Evolutionary conservation across 352 stramenopile genomes (phyloP).

Genomic region (Pythium sukuiense): DNA sequence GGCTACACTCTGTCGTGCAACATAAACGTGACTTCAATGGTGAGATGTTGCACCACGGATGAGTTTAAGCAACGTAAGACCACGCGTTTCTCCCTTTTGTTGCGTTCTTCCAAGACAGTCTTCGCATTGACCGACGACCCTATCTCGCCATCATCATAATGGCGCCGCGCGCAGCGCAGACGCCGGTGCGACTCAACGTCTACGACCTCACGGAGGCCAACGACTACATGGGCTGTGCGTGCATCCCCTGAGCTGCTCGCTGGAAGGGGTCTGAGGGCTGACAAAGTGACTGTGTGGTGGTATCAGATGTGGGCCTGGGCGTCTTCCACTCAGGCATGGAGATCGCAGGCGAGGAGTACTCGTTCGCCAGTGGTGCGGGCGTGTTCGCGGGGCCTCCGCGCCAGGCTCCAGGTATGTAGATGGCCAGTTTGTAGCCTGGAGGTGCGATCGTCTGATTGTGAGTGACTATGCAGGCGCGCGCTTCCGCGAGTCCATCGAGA

Average conservation of each 20-base stretch:
- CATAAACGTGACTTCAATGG: background rate
- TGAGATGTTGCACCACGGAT: background rate
- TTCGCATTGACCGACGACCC: background rate
- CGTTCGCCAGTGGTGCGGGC: conserved; percentile 89
- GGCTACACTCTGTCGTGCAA: conserved; percentile 12
- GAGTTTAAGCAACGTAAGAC: conserved; percentile 13
- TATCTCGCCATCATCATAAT: conserved; percentile 23
- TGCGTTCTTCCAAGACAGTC: background rate
- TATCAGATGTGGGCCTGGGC: conserved; percentile 67
- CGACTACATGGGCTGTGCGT: conserved; percentile 79
- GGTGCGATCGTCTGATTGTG: background rate
- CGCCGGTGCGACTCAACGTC: conserved; percentile 87
- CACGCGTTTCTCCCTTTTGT: background rate
- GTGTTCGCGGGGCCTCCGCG: conserved; percentile 83
- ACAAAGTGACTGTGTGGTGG: background rate
- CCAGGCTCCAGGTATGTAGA: conserved; percentile 54
- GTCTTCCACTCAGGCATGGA: conserved; percentile 93
- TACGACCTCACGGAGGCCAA: conserved; percentile 94
- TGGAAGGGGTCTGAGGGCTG: background rate
- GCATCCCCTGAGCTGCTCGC: background rate
- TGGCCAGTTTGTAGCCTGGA: background rate
- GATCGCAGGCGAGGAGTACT: conserved; percentile 91
- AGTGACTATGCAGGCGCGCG: conserved; percentile 50
- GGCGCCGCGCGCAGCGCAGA: conserved; percentile 44
- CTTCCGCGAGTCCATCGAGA: conserved; percentile 88